Percentiles rank a stretch among this genome's conserved stretches.
Conservation (phyloP, 768 basidiomycete species). For the Boletus barrowsii region DNA sequence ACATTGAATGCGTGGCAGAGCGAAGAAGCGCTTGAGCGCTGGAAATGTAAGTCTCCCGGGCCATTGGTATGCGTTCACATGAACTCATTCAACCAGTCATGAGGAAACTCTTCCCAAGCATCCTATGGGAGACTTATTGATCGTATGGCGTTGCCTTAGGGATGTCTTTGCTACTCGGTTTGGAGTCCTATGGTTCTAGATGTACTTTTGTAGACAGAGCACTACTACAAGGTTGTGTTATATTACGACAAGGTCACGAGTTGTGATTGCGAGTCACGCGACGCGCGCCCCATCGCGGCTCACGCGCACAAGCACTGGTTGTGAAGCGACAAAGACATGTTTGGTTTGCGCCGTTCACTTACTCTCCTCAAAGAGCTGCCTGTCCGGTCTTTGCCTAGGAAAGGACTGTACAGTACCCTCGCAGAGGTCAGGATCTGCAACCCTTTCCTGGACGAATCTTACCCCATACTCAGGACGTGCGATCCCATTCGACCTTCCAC, state of each 20-base stretch:
- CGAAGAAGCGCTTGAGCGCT: slow-evolving; percentile 64
- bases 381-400: slow-evolving; percentile 1
- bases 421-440: slow-evolving; percentile 18
- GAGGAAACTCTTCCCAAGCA: slow-evolving; percentile 68
- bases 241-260: too few species aligned
- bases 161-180: neutral
- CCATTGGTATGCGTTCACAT: neutral
- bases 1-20: slow-evolving; percentile 65
- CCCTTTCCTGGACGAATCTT: neutral
- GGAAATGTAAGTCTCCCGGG: slow-evolving; percentile 54
- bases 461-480: slow-evolving; percentile 29
- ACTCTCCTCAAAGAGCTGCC: slow-evolving; percentile 3
- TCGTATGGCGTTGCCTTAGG: neutral
- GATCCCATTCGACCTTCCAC: slow-evolving; percentile 42
- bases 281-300: too few species aligned
- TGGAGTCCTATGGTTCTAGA: neutral
- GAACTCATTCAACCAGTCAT: slow-evolving; percentile 51
- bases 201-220: too few species aligned
- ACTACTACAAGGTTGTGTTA: too few species aligned
- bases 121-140: slow-evolving; percentile 79
- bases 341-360: slow-evolving; percentile 14
- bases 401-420: slow-evolving; percentile 20
- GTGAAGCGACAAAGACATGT: slow-evolving; percentile 1
- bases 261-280: too few species aligned
- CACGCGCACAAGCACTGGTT: too few species aligned